phyloP scores from a whole-genome alignment of 2,329 filamentous ascomycete species.

The Sporothrix curviconia region DNA sequence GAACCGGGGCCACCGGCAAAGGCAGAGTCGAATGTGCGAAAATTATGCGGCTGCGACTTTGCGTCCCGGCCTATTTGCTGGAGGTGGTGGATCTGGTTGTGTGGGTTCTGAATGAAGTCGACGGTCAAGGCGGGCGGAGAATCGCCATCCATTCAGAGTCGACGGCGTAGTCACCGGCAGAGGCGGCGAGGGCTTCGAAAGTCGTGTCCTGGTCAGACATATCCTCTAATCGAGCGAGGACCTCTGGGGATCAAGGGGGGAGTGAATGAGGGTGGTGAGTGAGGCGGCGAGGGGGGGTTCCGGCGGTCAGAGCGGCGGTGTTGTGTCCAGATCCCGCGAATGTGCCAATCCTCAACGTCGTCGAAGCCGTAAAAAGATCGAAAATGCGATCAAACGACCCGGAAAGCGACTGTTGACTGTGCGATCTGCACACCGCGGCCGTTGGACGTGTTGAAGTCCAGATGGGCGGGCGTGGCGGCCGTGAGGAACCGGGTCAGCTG shows the following conservation, averaged over 20 bases:
- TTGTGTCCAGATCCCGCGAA: not conserved
- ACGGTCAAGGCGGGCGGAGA: conserved; percentile 21
- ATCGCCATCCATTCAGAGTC: conserved; percentile 22
- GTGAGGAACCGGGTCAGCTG: not conserved
- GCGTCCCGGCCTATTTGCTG: conserved; percentile 4
- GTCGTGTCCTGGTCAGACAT: conserved; percentile 19
- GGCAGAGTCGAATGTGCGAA: conserved; percentile 2
- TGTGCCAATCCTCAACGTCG: too few relatives aligned
- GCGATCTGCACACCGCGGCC: not conserved
- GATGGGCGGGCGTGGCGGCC: not conserved
- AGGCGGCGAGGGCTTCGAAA: conserved; percentile 21
- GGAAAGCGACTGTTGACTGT: not conserved
- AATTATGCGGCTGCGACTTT: not conserved
- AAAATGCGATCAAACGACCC: not conserved
- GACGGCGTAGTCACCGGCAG: conserved; percentile 20
- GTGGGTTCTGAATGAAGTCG: conserved; percentile 19
- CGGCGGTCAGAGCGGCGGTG: not conserved
- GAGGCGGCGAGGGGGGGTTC: not conserved
- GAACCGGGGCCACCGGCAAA: not conserved
- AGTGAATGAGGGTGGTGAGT: not conserved
- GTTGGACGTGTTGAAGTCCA: not conserved
- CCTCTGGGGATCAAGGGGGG: not conserved
- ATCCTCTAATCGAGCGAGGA: conserved; percentile 5
- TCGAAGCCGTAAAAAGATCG: too few relatives aligned
- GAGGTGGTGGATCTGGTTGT: conserved; percentile 14